Percentiles rank a stretch among this genome's conserved stretches.
These are phyloP conservation scores for Pneumocystis wakefieldiae DNA, from an alignment of 1,139 yeast species.

Conservation along the genomic window DNA sequence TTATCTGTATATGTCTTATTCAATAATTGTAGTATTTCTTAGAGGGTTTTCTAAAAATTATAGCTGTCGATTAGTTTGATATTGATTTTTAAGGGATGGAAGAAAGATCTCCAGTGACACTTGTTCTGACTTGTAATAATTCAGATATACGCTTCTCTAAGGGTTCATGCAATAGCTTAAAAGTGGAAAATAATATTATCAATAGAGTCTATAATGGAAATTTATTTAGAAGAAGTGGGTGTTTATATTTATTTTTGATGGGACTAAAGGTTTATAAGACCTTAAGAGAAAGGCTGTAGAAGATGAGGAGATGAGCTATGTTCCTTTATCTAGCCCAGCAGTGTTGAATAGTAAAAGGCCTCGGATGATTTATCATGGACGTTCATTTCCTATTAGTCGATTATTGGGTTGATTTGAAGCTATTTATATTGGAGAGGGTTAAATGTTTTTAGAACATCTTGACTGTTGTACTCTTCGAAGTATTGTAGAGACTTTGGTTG, in stretches of 20 bases:
- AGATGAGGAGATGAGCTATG: not conserved
- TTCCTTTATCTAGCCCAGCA: not conserved
- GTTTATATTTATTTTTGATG: not conserved
- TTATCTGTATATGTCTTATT: too few relatives aligned
- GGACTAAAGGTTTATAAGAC: not conserved
- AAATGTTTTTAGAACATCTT: not conserved
- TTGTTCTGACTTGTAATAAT: not conserved
- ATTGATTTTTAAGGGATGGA: not conserved
- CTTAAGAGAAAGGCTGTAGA: not conserved
- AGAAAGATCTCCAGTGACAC: not conserved
- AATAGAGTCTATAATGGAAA: not conserved
- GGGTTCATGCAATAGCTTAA: not conserved
- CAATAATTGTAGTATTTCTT: too few relatives aligned
- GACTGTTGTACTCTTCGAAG: conserved; percentile 27
- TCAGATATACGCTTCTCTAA: not conserved
- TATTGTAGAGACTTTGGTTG: conserved; percentile 39
- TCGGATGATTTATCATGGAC: not conserved
- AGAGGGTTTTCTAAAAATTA: not conserved
- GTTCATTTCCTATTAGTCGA: not conserved
- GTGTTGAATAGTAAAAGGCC: not conserved
- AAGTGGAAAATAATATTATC: not conserved
- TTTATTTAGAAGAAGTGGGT: not conserved
- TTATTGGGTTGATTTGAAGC: not conserved
- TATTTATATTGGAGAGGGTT: not conserved
- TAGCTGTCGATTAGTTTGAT: not conserved